Percentiles rank a stretch among this genome's conserved stretches.
Conservation (phyloP, 169 alveolate species). For the Plasmodium inui region DNA sequence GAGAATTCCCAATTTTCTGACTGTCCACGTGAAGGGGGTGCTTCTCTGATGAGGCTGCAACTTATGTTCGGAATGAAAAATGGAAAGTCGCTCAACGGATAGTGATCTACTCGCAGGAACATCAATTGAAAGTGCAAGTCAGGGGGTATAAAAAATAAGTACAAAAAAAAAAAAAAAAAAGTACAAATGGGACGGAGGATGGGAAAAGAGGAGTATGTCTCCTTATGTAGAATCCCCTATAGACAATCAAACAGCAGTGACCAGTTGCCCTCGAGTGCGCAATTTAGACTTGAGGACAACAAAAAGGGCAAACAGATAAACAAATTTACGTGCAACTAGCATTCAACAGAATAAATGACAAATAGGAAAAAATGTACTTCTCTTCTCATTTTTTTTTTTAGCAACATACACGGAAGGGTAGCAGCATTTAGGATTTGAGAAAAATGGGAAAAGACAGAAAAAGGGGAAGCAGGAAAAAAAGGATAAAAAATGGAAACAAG, state of each 20-base stretch:
- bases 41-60: background rate
- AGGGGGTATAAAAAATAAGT: background rate
- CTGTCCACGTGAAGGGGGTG: background rate
- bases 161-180: constrained; percentile 2
- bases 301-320: background rate
- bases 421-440: background rate
- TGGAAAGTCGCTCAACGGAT: background rate
- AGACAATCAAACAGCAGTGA: background rate
- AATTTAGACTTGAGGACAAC: background rate
- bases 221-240: background rate
- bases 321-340: background rate
- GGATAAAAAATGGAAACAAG: background rate
- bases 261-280: background rate
- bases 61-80: background rate
- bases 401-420: background rate
- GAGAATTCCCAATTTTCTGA: background rate
- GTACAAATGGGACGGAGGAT: background rate
- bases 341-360: background rate
- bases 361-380: background rate
- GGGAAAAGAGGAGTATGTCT: background rate
- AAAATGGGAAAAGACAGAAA: background rate
- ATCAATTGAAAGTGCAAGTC: background rate
- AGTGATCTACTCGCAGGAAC: background rate
- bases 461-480: background rate
- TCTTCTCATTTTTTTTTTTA: background rate